These are phyloP conservation scores for Fusarium chaquense DNA, from an alignment of 2,329 filamentous ascomycete genomes.

Conservation along the genomic window DNA sequence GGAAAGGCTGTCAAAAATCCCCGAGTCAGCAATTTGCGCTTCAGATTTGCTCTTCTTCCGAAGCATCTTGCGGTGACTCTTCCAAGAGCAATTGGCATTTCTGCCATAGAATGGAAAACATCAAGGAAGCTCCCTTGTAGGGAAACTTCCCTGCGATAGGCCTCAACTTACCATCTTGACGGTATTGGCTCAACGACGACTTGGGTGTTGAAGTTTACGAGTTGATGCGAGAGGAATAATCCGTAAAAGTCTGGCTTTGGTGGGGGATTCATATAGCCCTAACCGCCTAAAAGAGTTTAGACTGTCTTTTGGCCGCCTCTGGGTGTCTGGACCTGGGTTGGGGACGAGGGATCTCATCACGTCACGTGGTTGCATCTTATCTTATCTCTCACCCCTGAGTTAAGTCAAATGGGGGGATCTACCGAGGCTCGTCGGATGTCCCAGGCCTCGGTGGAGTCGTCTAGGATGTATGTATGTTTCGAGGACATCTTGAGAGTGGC, in stretches of 20 bases:
- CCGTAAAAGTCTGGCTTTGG: conserved; percentile 49
- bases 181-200: conserved; percentile 62
- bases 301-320: conserved; percentile 1
- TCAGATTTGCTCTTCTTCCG: conserved; percentile 82
- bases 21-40: conserved; percentile 99
- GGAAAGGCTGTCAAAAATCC: conserved; percentile 78
- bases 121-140: conserved; percentile 33
- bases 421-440: conserved; percentile 44
- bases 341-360: conserved; percentile 50
- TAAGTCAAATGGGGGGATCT: conserved; percentile 33
- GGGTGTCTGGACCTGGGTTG: conserved; percentile 51
- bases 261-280: conserved; percentile 60
- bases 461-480: conserved; percentile 19
- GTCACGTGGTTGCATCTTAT: conserved; percentile 44
- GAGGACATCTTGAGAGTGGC: neutral
- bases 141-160: conserved; percentile 49
- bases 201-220: conserved; percentile 53
- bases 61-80: conserved; percentile 99
- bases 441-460: conserved; percentile 26
- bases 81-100: conserved; percentile 60
- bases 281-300: conserved; percentile 48
- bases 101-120: conserved; percentile 52
- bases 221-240: conserved; percentile 49
- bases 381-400: conserved; percentile 22
- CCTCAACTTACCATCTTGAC: conserved; percentile 77